Base-by-base conservation (phyloP, 176 grass and related monocot genomes). In the Ensete ventricosum region DNA sequence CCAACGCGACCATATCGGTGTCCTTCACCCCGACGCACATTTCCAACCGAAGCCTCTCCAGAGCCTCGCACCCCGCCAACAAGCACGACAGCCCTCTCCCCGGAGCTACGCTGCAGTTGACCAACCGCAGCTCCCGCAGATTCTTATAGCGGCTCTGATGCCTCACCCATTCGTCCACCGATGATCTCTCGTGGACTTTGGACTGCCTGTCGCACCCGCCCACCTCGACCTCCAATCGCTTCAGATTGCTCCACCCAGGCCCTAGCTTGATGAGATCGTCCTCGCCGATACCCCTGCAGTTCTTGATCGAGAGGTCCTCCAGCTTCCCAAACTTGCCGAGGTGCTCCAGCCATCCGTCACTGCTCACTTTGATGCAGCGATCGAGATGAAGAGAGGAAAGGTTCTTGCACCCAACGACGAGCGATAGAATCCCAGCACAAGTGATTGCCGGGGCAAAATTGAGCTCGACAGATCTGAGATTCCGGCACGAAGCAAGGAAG, bases 31-130 rank as follows among this genome's bases (percentile, higher is more conserved):
- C 91, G 50, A 85, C 69, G 19, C 85, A 95, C 69, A 79, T 84
- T 76, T 90, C 91, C 24, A 95, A 79, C 53, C 20, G 75, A 79
- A 90, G 81, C 52, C 85, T 87, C 77, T 82, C 85, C 65, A 93
- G 75, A 55, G 80, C 76, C 48, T 78, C 67, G 57, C 87, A 93
- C 20, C 75, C 85, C 3, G 62, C 29, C 26, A 93, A 21, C 63
- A 93, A 75, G 50, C 23, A 79, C 70, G 81, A 83, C 24, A 96
- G 75, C 50, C 83, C 83, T 50, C 59, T 86, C 50, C 77, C 77
- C 49, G 53, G 54, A 21, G 66, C 14, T 9, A 89, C 72, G 75
- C 84, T 19, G 64, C 89, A 90, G 72, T 88, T 78, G 13, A 78
- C 78, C 64, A 95, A 78, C 34, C 72, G 85, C 63, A 91, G 59